Evolutionary conservation across 768 basidiomycete species (phyloP).

Genomic region (Lentinula lateritia): DNA sequence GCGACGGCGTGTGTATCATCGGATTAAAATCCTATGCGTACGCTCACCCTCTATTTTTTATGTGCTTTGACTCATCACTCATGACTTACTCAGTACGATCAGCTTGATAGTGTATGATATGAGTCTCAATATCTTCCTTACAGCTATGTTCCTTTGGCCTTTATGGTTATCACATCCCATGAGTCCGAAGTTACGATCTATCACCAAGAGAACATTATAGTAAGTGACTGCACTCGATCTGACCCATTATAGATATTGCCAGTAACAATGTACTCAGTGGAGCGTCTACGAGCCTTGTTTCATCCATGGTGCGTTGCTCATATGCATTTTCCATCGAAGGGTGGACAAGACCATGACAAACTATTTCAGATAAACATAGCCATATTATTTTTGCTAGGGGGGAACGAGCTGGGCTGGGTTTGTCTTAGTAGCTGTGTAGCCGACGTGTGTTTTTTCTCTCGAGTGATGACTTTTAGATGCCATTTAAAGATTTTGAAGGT

Average conservation of each 20-base stretch:
- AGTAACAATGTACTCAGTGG: neutral
- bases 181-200: slow-evolving; percentile 1
- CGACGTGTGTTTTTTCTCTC: neutral
- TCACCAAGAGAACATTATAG: slow-evolving; percentile 5
- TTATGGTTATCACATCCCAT: slow-evolving; percentile 3
- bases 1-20: slow-evolving; percentile 3
- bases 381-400: neutral
- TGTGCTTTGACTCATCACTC: too few species aligned
- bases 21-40: slow-evolving; percentile 3
- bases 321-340: neutral
- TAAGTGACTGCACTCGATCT: neutral
- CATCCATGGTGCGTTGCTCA: neutral
- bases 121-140: slow-evolving; percentile 2
- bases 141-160: slow-evolving; percentile 6
- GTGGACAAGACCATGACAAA: neutral
- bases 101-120: slow-evolving; percentile 2
- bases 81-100: neutral
- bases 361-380: neutral
- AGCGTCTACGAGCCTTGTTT: slow-evolving; percentile 2
- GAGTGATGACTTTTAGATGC: neutral
- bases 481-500: neutral
- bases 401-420: slow-evolving; percentile 5
- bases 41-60: neutral
- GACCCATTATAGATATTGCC: neutral
- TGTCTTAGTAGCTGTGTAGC: slow-evolving; percentile 4